phyloP scores from a whole-genome alignment of 371 early-diverging fungal genomes.

The Mortierella sp. region DNA sequence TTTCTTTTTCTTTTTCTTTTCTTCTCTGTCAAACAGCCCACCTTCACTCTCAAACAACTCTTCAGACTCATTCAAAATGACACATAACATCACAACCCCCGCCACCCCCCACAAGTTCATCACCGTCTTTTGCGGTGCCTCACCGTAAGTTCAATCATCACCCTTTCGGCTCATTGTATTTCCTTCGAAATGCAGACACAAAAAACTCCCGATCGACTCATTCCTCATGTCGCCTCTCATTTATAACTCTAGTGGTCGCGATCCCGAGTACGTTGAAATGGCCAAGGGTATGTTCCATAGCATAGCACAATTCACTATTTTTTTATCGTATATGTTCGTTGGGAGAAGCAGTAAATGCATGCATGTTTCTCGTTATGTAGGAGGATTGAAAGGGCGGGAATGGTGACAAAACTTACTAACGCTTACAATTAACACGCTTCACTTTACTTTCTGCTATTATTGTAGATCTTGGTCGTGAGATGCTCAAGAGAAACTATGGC shows the following conservation, averaged over 20 bases:
- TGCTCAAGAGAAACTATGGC: slow-evolving; percentile 74
- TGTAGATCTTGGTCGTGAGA: slow-evolving; percentile 71
- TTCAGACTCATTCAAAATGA: slow-evolving; percentile 14
- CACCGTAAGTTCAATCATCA: slow-evolving; percentile 56
- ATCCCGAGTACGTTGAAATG: slow-evolving; percentile 68
- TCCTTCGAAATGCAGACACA: background rate
- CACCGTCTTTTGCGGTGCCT: slow-evolving; percentile 87
- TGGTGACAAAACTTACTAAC: background rate
- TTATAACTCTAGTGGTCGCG: slow-evolving; percentile 54
- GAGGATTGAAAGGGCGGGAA: no score
- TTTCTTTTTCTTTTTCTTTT: slow-evolving; percentile 1
- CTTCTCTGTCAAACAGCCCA: background rate
- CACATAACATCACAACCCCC: slow-evolving; percentile 8
- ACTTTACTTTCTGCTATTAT: background rate
- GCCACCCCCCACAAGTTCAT: slow-evolving; percentile 63
- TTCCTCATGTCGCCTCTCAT: background rate
- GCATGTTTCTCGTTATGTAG: no score
- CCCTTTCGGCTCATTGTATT: background rate
- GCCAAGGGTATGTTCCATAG: slow-evolving; percentile 63
- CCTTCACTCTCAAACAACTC: background rate
- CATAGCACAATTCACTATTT: background rate
- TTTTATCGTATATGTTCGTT: background rate
- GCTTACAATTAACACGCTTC: background rate
- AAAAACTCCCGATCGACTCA: background rate
- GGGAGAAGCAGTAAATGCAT: background rate